Conservation (phyloP, 2,329 filamentous ascomycete species). For the Epichloe bromicola region DNA sequence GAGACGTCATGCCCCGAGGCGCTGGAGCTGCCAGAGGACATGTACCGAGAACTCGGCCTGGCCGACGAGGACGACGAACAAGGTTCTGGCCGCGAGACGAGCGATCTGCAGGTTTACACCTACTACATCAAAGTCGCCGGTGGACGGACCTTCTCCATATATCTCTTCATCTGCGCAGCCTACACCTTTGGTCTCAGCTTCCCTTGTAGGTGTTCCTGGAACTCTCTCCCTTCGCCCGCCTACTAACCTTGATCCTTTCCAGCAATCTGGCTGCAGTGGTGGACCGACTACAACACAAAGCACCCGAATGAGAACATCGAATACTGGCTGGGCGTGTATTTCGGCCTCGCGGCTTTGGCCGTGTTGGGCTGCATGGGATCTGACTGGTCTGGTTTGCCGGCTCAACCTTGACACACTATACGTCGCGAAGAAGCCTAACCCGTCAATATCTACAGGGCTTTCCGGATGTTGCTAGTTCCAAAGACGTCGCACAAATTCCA, state of each 20-base stretch:
- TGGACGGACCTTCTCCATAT: slow-evolving; percentile 6
- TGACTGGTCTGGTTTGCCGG: slow-evolving; percentile 7
- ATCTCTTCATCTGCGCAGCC: slow-evolving; percentile 9
- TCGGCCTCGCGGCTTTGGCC: slow-evolving; percentile 6
- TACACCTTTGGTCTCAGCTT: slow-evolving; percentile 12
- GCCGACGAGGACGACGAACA: slow-evolving; percentile 8
- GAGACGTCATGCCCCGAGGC: not conserved
- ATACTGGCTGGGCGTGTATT: slow-evolving; percentile 12
- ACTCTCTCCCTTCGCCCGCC: not conserved
- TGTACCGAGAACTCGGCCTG: slow-evolving; percentile 8
- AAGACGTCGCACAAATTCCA: slow-evolving; percentile 12
- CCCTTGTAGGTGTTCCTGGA: slow-evolving; percentile 6
- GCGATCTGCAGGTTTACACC: slow-evolving; percentile 9
- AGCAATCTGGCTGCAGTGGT: slow-evolving; percentile 15
- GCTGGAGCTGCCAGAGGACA: slow-evolving; percentile 9
- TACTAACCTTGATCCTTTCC: not conserved
- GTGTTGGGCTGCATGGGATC: slow-evolving; percentile 8
- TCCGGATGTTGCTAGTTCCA: slow-evolving; percentile 15
- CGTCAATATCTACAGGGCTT: slow-evolving; percentile 6
- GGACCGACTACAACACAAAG: slow-evolving; percentile 11
- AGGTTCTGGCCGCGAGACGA: slow-evolving; percentile 5
- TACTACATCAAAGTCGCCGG: slow-evolving; percentile 11
- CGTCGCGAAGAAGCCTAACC: not conserved
- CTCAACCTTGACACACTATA: not conserved
- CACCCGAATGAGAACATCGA: slow-evolving; percentile 10